phyloP scores from a whole-genome alignment of 225 moss, liverwort and hornwort genomes.

The Anthoceros angustus region DNA sequence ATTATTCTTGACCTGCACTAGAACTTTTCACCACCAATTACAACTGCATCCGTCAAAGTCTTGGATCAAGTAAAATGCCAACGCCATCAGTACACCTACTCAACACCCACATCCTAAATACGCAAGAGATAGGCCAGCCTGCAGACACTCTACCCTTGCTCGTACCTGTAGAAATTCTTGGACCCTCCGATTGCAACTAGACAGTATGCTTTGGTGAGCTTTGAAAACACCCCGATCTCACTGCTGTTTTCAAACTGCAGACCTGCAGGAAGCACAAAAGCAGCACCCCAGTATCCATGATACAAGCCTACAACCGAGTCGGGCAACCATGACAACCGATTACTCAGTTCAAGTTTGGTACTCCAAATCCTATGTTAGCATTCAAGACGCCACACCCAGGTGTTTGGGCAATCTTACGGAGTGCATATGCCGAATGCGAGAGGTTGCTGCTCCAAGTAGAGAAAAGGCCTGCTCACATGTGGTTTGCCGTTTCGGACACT shows the following conservation, averaged over 20 bases:
- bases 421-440: no score
- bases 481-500: no score
- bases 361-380: no score
- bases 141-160: not conserved
- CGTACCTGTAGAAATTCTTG: constrained; percentile 79
- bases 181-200: constrained; percentile 88
- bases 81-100: not conserved
- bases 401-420: no score
- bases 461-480: no score
- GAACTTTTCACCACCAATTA: constrained; percentile 78
- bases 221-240: constrained; percentile 90
- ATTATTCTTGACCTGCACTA: constrained; percentile 78
- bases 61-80: constrained; percentile 15
- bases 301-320: no score
- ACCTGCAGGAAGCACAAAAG: constrained; percentile 16
- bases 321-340: no score
- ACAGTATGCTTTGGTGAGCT: constrained; percentile 83
- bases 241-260: constrained; percentile 92
- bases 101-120: not conserved
- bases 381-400: no score
- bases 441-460: no score
- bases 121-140: not conserved
- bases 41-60: constrained; percentile 84
- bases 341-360: no score
- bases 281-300: no score